phyloP scores from a whole-genome alignment of 108 stramenopile species.

The Pseudonitzschia multistriata region DNA sequence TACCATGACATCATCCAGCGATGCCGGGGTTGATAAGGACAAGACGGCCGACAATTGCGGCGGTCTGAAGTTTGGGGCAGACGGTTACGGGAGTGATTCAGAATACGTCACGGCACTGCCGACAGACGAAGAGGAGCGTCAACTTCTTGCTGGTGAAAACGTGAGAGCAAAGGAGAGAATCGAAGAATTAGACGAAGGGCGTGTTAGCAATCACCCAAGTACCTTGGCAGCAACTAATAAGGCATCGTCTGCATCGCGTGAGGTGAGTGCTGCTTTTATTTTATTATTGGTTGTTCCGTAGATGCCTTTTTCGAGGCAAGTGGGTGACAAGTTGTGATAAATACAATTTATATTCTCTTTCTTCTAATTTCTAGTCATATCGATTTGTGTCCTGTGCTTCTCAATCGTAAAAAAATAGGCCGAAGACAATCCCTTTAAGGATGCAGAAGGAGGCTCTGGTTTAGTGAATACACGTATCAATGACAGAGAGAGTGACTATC shows the following conservation, averaged over 20 bases:
- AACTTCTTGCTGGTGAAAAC: slow-evolving; percentile 22
- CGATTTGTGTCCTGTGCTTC: not conserved
- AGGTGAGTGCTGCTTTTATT: slow-evolving; percentile 15
- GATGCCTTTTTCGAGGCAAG: not conserved
- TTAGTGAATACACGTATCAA: slow-evolving; percentile 79
- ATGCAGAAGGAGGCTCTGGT: slow-evolving; percentile 67
- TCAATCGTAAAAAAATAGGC: slow-evolving; percentile 17
- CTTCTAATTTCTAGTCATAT: not conserved
- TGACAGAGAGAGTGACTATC: slow-evolving; percentile 89
- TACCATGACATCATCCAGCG: not conserved
- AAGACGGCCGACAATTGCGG: slow-evolving; percentile 24
- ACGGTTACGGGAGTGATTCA: slow-evolving; percentile 35
- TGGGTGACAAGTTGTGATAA: not conserved
- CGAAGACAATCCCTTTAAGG: slow-evolving; percentile 67
- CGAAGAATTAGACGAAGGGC: slow-evolving; percentile 49
- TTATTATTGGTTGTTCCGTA: not conserved
- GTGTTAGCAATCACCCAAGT: slow-evolving; percentile 48
- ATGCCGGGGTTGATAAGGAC: not conserved
- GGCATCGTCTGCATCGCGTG: slow-evolving; percentile 1
- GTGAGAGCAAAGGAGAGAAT: slow-evolving; percentile 30
- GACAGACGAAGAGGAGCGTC: slow-evolving; percentile 43
- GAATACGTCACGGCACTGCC: slow-evolving; percentile 44
- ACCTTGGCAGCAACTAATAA: slow-evolving; percentile 33
- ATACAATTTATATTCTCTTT: slow-evolving; percentile 1
- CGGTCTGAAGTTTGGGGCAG: slow-evolving; percentile 48